phyloP scores from a whole-genome alignment of 768 basidiomycete species.

The Boletus pseudopeckii region DNA sequence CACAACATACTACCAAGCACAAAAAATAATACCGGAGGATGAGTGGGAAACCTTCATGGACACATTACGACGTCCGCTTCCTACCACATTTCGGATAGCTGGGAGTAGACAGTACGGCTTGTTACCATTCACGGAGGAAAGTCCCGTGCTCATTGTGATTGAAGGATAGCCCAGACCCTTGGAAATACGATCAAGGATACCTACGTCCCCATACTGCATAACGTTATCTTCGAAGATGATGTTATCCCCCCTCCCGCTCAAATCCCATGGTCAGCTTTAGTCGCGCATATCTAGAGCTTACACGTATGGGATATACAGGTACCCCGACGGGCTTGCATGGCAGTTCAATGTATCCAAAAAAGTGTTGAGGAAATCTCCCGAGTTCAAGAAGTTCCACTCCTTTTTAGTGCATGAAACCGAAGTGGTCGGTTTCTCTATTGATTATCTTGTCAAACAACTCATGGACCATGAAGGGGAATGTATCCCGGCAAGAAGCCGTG shows the following conservation, averaged over 20 bases:
- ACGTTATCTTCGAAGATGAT: slow-evolving; percentile 74
- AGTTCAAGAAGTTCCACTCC: slow-evolving; percentile 92
- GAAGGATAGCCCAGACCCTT: slow-evolving; percentile 65
- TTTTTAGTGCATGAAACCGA: slow-evolving; percentile 98
- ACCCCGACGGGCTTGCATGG: slow-evolving; percentile 94
- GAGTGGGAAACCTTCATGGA: slow-evolving; percentile 80
- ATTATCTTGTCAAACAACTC: background rate
- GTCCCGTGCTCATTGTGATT: slow-evolving; percentile 7
- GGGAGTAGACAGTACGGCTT: slow-evolving; percentile 75
- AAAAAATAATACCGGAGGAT: slow-evolving; percentile 67
- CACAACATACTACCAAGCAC: slow-evolving; percentile 66
- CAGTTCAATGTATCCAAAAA: slow-evolving; percentile 91
- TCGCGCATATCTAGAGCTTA: background rate
- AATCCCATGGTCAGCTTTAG: slow-evolving; percentile 67
- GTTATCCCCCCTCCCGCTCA: slow-evolving; percentile 74
- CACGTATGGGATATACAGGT: slow-evolving; percentile 47
- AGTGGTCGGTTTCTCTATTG: slow-evolving; percentile 57
- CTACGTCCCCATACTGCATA: slow-evolving; percentile 73
- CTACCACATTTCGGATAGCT: slow-evolving; percentile 92
- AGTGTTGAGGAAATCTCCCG: slow-evolving; percentile 78
- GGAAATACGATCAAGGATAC: slow-evolving; percentile 73
- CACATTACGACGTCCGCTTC: slow-evolving; percentile 65
- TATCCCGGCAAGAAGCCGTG: slow-evolving; percentile 95
- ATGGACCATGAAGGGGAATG: slow-evolving; percentile 67
- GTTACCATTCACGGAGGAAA: background rate